Evolutionary conservation across 1,139 yeast species (phyloP).

Genomic region (Saccharomycopsis phalli): DNA sequence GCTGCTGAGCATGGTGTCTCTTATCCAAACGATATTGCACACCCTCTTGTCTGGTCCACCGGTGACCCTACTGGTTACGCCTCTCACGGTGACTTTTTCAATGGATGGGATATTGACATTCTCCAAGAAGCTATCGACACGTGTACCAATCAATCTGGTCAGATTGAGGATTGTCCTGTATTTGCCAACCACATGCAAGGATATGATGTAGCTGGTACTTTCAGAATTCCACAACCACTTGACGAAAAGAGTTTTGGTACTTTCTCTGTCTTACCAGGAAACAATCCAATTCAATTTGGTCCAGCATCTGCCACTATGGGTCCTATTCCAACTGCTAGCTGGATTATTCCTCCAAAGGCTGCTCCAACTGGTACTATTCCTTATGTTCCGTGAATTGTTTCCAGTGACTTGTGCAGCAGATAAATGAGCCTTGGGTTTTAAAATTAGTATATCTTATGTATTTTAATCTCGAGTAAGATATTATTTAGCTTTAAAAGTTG

Average conservation of each 20-base stretch:
- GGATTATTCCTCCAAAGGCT: not conserved
- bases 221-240: not conserved
- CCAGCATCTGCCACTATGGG: slow-evolving; percentile 12
- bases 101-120: slow-evolving; percentile 15
- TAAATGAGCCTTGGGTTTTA: not conserved
- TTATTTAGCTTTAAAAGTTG: too few species aligned
- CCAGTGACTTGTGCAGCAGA: not conserved
- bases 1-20: slow-evolving; percentile 14
- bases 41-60: slow-evolving; percentile 13
- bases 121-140: slow-evolving; percentile 6
- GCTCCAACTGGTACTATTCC: not conserved
- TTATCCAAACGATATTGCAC: slow-evolving; percentile 8
- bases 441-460: not conserved
- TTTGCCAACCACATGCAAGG: slow-evolving; percentile 6
- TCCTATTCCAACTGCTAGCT: too few species aligned
- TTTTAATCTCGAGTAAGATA: too few species aligned
- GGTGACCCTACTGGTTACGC: slow-evolving; percentile 16
- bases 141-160: slow-evolving; percentile 11
- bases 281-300: slow-evolving; percentile 8
- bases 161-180: slow-evolving; percentile 14
- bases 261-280: slow-evolving; percentile 8
- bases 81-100: slow-evolving; percentile 13
- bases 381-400: too few species aligned
- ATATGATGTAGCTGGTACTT: slow-evolving; percentile 2
- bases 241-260: slow-evolving; percentile 1